Base-by-base conservation (phyloP, 768 basidiomycete species). In the Pleurotus ostreatus region DNA sequence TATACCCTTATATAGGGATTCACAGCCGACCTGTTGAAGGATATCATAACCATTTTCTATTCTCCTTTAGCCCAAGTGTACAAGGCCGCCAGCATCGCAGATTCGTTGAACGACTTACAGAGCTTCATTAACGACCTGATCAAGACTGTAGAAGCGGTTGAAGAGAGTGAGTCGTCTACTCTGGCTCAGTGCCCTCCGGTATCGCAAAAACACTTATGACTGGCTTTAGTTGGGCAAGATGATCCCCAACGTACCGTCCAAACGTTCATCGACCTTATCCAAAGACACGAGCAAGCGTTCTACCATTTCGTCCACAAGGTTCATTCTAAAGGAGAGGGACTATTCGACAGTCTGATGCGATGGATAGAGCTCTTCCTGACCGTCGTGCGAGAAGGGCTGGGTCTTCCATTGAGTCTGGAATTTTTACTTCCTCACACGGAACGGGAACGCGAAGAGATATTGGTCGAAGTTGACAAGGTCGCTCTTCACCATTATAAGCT, bases 31-130 rank as follows among this genome's bases (percentile, higher is more conserved):
- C 77, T 99, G 22, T 75, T 99, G 65, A 98, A 95, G 70, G 97
- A 99, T 68, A 98, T 99, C 58, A 93, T 99, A 63, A 98, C 97
- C 16, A 98, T 99, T 57, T 99, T 99, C 71, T 99, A 99, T 70
- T 74, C 94, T 0, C 97, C 97, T 2, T 75, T 99, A 22, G 97
- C 97, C 2, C 92, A 96, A 66, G 97, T 98, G 1, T 99, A 98
- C 73, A 86, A 91, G 63, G 97, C 97, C 8, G 97, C 97, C 4
- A 97, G 90, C 67, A 98, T 99, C 54, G 89, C 91, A 9, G 96
- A 98, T 68, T 98, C 95, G 1, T 67, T 99, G 0, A 77, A 84
- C 26, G 97, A 98, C 68, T 64, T 98, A 48, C 97, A 98, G 71
- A 92, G 79, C 62, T 99, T 99, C 65, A 80, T 98, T 63, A 95